A percentile compares a stretch with the other conserved stretches of the same genome.
These are phyloP conservation scores for Cinchona pubescens DNA, from an alignment of 257 asterid genomes.

Conservation along the genomic window DNA sequence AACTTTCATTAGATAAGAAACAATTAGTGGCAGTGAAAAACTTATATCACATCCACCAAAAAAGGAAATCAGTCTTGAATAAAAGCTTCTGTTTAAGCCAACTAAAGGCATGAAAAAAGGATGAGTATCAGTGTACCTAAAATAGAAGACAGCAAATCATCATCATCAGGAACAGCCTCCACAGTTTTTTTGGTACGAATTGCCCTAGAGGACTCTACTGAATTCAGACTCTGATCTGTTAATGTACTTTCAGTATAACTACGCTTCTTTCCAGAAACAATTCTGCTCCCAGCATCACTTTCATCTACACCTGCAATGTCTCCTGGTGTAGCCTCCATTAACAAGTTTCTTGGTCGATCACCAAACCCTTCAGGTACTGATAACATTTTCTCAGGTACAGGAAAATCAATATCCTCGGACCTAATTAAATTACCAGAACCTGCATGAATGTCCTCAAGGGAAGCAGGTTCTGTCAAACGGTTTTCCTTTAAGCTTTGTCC, in stretches of 20 bases:
- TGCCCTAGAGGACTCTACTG: slow-evolving; percentile 77
- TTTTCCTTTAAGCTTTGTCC: slow-evolving; percentile 38
- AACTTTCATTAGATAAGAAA: slow-evolving; percentile 3
- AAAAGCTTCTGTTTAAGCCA: not conserved
- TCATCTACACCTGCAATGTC: slow-evolving; percentile 44
- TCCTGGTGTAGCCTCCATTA: slow-evolving; percentile 52
- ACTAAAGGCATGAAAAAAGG: slow-evolving; percentile 3
- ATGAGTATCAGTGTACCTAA: slow-evolving; percentile 53
- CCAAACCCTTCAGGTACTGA: slow-evolving; percentile 51
- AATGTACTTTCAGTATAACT: slow-evolving; percentile 80
- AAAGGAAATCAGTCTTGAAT: not conserved
- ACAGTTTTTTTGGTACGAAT: slow-evolving; percentile 55
- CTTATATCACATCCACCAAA: not conserved
- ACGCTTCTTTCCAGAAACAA: slow-evolving; percentile 75
- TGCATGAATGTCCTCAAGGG: slow-evolving; percentile 30
- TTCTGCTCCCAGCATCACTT: slow-evolving; percentile 66
- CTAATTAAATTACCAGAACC: slow-evolving; percentile 26
- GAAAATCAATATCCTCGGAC: slow-evolving; percentile 44
- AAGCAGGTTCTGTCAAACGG: slow-evolving; percentile 32
- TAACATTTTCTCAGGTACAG: slow-evolving; percentile 68
- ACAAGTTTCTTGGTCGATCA: slow-evolving; percentile 40
- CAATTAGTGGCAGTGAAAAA: not conserved
- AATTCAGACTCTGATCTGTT: slow-evolving; percentile 82
- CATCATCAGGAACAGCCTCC: slow-evolving; percentile 83
- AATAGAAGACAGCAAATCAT: slow-evolving; percentile 87